Base-by-base conservation (phyloP, 352 stramenopile species). In the Globisporangium ultimum region DNA sequence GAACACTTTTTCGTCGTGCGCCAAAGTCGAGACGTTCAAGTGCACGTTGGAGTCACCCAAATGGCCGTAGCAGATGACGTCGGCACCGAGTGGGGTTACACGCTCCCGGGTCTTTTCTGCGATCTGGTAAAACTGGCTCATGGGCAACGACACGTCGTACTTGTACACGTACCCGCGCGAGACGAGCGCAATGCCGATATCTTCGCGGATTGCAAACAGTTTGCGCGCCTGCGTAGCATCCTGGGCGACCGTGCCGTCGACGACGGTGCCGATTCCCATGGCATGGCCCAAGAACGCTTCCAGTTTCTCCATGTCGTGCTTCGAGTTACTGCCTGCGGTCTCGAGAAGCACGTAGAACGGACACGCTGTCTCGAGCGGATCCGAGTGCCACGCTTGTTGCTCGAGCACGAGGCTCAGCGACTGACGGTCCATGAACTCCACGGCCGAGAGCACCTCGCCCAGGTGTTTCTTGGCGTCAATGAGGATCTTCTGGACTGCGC, bases 41-140 rank as follows among this genome's bases (percentile, higher is more conserved):
- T 99, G 97, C 15, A 99, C 71, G 72, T 99, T 99, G 42, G 88
- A 92, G 73, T 99, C 97, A 47, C 95, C 92, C 21, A 98, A 70
- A 68, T 99, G 97, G 24, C 96, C 96, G 66, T 94, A 99, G 50
- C 84, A 91, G 14, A 97, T 76, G 18, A 95, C 80, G 15, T 83
- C 55, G 18, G 73, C 77, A 43, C 77, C 74, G 4, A 81, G 60
- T 2, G 68, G 54, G n/a, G 61, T 61, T 13, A 97, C 56, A 45
- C 56, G 63, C 59, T 72, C 60, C 46, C 83, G 78, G 20, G 91
- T 87, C 50, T 97, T 85, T 17, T 91, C 68, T 0, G 88, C 87
- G 41, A 98, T 88, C 36, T 85, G 78, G 66, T 98, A 91, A 69
- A 98, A 98, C 36, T 97, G 69, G 32, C 76, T 56, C 22, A 98